Base-by-base conservation (phyloP, 139 green algal species). In the Asterochloris sp. region DNA sequence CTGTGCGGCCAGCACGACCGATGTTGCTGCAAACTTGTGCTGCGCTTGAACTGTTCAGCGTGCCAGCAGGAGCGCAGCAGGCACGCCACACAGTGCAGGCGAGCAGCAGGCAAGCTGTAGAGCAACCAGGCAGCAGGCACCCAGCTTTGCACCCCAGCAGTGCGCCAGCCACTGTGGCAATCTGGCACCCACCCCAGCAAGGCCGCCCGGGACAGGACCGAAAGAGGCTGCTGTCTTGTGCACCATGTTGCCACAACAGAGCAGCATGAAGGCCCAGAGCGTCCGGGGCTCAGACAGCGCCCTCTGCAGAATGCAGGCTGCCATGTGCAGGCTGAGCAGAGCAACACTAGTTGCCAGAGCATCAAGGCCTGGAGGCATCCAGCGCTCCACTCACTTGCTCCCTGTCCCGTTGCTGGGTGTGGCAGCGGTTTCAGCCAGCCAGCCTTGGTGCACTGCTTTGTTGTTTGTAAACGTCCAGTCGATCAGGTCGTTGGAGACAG, bases 391-490 rank as follows among this genome's bases (percentile, higher is more conserved):
- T 76, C 62, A 78, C 74, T 24, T 78, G 74, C 26, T 63, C 4
- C 74, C 74, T 64, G 66, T 71, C 4, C 8, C 9, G 66, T 71
- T 71, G 66, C 19, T 71, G 17, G 38, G n/a, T n/a, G 62, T 78
- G 28, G 74, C 62, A 21, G 29, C 74, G 27, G 27, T 78, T 29
- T 78, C 62, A n/a, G 74, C 28, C 74, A 78, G 29, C 62, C 62
- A 78, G 15, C 29, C 74, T 19, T 78, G 29, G 62, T 78, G 74
- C 15, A 78, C 62, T 29, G 13, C 17, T 24, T 16, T 29, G 74
- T 13, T 78, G 28, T 29, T 47, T 12, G 74, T 64, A 15, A 64
- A 78, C 24, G 29, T 64, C 74, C 74, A 78, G 74, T 78, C 74
- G 9, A 78, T 78, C 16, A 78, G 24, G 74, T 78, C 74, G 26